A percentile compares a stretch with the other conserved stretches of the same genome.
Conservation (phyloP, 192 early-diverging fungal genomes). For the Coemansia sp. region DNA sequence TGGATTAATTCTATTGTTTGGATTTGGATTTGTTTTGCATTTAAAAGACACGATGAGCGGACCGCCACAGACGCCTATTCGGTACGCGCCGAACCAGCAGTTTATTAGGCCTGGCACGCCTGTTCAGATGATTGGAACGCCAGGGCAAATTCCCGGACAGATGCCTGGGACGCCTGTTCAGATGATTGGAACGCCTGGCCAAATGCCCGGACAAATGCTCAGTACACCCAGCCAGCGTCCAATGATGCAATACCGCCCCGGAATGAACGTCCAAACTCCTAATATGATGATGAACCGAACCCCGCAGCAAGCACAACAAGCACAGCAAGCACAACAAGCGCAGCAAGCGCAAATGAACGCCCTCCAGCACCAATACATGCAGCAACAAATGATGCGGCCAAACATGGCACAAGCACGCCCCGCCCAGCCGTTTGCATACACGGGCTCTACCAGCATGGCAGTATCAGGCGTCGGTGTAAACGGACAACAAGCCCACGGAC, state of each 20-base stretch:
- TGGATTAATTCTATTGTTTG: too few species aligned
- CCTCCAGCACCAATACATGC: conserved; percentile 27
- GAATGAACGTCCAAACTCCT: conserved; percentile 13
- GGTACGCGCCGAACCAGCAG: conserved; percentile 32
- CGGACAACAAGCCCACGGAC: conserved; percentile 33
- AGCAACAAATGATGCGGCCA: conserved; percentile 30
- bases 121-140: conserved; percentile 12
- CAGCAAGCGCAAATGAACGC: conserved; percentile 18
- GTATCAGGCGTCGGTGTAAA: conserved; percentile 23
- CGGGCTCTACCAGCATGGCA: conserved; percentile 24
- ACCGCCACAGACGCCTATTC: conserved; percentile 37
- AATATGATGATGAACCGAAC: conserved; percentile 14
- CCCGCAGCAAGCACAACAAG: conserved; percentile 23
- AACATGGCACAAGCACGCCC: conserved; percentile 16
- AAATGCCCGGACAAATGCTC: conserved; percentile 22
- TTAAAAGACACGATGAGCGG: conserved; percentile 22
- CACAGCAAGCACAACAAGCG: conserved; percentile 20
- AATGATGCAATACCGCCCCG: conserved; percentile 30
- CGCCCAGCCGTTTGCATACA: conserved; percentile 29
- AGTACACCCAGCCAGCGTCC: conserved; percentile 23
- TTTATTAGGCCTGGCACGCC: conserved; percentile 23
- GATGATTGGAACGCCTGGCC: conserved; percentile 3
- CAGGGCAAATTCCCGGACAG: conserved; percentile 22
- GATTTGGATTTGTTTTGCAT: neutral
- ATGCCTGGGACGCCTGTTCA: neutral